Conservation (phyloP, 306 rosid genomes). For the Quercus parvula region DNA sequence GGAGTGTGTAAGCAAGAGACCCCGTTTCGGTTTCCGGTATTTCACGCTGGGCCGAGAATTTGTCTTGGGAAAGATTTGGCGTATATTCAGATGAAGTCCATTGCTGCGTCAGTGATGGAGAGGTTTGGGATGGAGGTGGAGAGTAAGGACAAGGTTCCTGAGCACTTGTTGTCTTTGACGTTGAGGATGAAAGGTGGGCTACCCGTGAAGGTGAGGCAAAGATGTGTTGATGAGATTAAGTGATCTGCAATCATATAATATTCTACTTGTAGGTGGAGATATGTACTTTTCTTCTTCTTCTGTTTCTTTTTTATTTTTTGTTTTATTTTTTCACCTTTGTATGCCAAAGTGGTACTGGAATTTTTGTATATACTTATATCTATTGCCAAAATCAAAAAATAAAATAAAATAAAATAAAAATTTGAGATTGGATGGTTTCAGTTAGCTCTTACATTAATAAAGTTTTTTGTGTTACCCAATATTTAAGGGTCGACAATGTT, state of each 20-base stretch:
- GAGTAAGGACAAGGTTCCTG: conserved; percentile 32
- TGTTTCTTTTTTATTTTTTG: too few species aligned
- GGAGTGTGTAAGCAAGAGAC: conserved; percentile 31
- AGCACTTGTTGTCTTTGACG: conserved; percentile 51
- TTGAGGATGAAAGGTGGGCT: conserved; percentile 58
- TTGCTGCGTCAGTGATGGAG: conserved; percentile 57
- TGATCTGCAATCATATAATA: background rate
- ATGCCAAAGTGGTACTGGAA: too few species aligned
- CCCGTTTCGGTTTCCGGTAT: conserved; percentile 53
- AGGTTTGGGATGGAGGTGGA: conserved; percentile 35
- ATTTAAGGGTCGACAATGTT: too few species aligned
- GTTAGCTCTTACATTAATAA: too few species aligned
- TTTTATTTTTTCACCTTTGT: too few species aligned
- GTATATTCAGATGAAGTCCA: conserved; percentile 78
- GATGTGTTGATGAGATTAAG: background rate
- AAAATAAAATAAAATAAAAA: too few species aligned
- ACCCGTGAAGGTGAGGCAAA: conserved; percentile 14
- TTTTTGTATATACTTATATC: too few species aligned
- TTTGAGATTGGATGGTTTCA: too few species aligned
- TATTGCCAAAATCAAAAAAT: too few species aligned
- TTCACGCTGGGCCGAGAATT: conserved; percentile 73
- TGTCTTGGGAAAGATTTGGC: conserved; percentile 79
- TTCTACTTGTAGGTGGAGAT: too few species aligned
- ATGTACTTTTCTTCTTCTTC: too few species aligned
- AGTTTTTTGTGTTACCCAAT: too few species aligned